Percentiles rank a stretch among this genome's conserved stretches.
phyloP scores from a whole-genome alignment of 2,329 filamentous ascomycete species.

The Talaromyces atroroseus region DNA sequence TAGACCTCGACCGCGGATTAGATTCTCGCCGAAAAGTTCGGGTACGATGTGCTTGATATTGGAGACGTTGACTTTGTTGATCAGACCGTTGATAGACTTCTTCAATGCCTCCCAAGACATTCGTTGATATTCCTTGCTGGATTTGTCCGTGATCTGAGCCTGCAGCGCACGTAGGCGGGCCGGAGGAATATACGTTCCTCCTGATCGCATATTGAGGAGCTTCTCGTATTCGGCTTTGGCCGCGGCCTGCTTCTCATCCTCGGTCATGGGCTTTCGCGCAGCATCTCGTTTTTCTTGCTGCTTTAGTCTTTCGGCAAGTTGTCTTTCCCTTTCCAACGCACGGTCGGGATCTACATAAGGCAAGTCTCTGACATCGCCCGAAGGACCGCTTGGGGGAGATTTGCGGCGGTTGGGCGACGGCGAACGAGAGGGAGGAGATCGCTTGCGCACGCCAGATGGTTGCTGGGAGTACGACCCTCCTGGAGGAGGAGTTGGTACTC shows the following conservation, averaged over 20 bases:
- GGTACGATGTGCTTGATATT: conserved; percentile 98
- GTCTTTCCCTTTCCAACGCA: conserved; percentile 45
- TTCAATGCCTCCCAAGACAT: conserved; percentile 99
- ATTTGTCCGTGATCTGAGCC: conserved; percentile 94
- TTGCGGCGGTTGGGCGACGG: conserved; percentile 48
- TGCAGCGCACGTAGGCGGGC: conserved; percentile 85
- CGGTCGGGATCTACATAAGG: conserved; percentile 48
- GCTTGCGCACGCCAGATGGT: conserved; percentile 49
- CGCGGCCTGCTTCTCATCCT: conserved; percentile 79
- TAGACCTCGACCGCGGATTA: conserved; percentile 82
- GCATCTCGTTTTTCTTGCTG: conserved; percentile 46
- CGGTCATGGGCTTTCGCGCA: conserved; percentile 53
- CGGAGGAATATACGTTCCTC: conserved; percentile 93
- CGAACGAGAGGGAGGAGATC: conserved; percentile 51
- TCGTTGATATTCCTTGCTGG: conserved; percentile 93
- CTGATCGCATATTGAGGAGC: conserved; percentile 84
- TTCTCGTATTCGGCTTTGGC: conserved; percentile 93
- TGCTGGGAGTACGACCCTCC: conserved; percentile 45
- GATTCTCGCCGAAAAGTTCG: conserved; percentile 90
- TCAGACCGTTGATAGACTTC: conserved; percentile 96
- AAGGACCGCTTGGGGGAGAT: conserved; percentile 37
- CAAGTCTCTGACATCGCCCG: conserved; percentile 33
- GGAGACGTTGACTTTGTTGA: conserved; percentile 97
- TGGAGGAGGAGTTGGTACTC: conserved; percentile 53
- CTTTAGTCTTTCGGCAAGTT: conserved; percentile 50